Conservation (phyloP, 2,329 filamentous ascomycete species). For the Curvularia hawaiiensis region DNA sequence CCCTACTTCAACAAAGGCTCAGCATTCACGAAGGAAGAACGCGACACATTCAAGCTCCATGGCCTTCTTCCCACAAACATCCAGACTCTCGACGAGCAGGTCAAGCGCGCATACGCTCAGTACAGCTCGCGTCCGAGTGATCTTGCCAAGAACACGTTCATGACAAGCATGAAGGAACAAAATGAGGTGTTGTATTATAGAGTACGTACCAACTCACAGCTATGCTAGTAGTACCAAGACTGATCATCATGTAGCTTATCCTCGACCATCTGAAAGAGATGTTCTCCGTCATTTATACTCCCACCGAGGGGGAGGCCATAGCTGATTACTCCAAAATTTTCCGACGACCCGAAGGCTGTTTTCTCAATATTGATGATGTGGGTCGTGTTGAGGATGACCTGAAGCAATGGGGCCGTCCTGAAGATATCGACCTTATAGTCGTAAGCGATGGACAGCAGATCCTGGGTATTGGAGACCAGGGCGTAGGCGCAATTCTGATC, state of each 20-base stretch:
- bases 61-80: conserved; percentile 74
- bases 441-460: conserved; percentile 79
- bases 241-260: conserved; percentile 60
- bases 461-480: conserved; percentile 87
- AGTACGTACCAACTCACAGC: conserved; percentile 49
- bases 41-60: conserved; percentile 70
- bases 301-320: conserved; percentile 88
- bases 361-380: conserved; percentile 73
- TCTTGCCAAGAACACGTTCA: conserved; percentile 84
- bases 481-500: conserved; percentile 82
- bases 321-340: conserved; percentile 82
- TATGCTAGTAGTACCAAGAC: neutral
- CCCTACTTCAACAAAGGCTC: conserved; percentile 84
- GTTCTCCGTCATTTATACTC: conserved; percentile 90
- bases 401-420: conserved; percentile 68
- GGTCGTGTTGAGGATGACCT: conserved; percentile 70
- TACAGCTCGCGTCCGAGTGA: conserved; percentile 67
- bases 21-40: conserved; percentile 72
- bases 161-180: conserved; percentile 83
- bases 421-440: conserved; percentile 87
- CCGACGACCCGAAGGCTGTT: conserved; percentile 78
- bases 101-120: conserved; percentile 78
- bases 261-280: conserved; percentile 82
- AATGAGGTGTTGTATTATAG: conserved; percentile 83
- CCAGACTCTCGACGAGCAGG: conserved; percentile 78